Percentiles rank a stretch among this genome's conserved stretches.
These are phyloP conservation scores for Aspergillus nidulans DNA, from an alignment of 495 filamentous ascomycete species.

Conservation along the genomic window DNA sequence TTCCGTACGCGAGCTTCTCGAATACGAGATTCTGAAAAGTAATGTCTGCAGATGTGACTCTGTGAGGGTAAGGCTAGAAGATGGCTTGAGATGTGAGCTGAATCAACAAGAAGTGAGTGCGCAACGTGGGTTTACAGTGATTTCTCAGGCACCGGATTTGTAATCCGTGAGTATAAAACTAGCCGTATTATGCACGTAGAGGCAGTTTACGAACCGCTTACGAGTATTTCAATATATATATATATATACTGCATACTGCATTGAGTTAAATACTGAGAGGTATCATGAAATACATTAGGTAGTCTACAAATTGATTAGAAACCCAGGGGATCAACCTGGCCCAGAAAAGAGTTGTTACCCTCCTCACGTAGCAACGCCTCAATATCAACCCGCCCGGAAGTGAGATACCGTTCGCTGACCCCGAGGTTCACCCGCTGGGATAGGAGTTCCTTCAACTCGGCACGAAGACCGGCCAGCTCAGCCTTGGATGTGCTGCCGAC, in stretches of 20 bases:
- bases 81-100: background rate
- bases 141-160: background rate
- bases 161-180: background rate
- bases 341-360: constrained; percentile 56
- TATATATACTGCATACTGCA: no score
- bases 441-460: constrained; percentile 51
- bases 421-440: constrained; percentile 79
- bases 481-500: constrained; percentile 62
- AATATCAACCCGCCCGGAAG: constrained; percentile 73
- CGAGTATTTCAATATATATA: no score
- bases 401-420: constrained; percentile 87
- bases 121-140: background rate
- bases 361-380: constrained; percentile 67
- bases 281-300: constrained; percentile 1
- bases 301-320: constrained; percentile 24
- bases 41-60: background rate
- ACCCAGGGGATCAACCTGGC: constrained; percentile 51
- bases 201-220: background rate
- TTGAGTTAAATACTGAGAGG: background rate
- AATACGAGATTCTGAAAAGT: background rate
- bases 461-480: constrained; percentile 54
- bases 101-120: background rate
- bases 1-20: background rate
- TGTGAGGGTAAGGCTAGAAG: background rate
- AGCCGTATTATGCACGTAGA: no score